Evolutionary conservation across 192 early-diverging fungal species (phyloP).

Genomic region (Coemansia sp.): DNA sequence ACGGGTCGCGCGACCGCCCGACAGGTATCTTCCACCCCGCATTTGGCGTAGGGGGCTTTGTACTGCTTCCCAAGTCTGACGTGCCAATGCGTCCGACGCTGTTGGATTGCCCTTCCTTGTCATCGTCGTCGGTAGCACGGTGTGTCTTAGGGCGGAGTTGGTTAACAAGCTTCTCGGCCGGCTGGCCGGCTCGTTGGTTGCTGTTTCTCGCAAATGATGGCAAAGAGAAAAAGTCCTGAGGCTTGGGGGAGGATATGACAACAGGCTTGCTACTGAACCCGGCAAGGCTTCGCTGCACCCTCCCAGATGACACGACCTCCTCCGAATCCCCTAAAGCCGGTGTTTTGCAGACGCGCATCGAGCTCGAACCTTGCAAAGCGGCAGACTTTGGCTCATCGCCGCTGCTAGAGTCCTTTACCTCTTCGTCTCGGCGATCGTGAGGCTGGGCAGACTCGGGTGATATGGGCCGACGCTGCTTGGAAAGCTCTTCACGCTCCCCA

Average conservation of each 20-base stretch:
- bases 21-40: background rate
- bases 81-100: background rate
- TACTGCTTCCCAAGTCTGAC: background rate
- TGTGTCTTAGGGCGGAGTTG: background rate
- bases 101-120: no score
- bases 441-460: background rate
- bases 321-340: background rate
- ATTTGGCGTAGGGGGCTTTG: background rate
- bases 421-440: background rate
- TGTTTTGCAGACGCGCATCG: background rate
- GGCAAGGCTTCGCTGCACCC: conserved; percentile 1
- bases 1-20: background rate
- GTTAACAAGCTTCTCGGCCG: conserved; percentile 4
- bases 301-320: background rate
- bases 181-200: background rate
- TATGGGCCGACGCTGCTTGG: background rate
- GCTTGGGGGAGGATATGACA: background rate
- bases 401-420: background rate
- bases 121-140: background rate
- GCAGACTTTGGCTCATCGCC: background rate
- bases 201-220: background rate
- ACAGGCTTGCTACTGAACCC: background rate
- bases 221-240: background rate
- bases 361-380: background rate
- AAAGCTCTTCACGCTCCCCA: background rate